These are phyloP conservation scores for Malassezia arunalokei DNA, from an alignment of 1,284 basidiomycete genomes.

Conservation along the genomic window DNA sequence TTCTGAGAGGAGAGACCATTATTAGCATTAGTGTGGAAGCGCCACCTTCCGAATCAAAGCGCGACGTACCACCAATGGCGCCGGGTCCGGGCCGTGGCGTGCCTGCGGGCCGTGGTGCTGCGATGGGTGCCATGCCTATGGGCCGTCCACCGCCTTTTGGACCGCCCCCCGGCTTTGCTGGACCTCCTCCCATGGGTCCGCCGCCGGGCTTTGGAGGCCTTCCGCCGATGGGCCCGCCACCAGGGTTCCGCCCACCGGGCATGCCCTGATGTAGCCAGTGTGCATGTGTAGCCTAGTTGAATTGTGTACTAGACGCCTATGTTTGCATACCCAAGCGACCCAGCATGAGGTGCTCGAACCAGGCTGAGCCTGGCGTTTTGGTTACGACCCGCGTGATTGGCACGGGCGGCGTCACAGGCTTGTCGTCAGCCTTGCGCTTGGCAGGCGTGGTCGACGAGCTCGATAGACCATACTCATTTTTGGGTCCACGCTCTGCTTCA, in stretches of 20 bases:
- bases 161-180: constrained; percentile 37
- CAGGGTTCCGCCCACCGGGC: constrained; percentile 21
- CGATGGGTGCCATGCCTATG: constrained; percentile 60
- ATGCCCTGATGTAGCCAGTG: background rate
- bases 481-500: constrained; percentile 17
- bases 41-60: constrained; percentile 80
- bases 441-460: constrained; percentile 3
- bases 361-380: constrained; percentile 24
- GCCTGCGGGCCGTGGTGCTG: constrained; percentile 93
- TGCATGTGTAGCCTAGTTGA: background rate
- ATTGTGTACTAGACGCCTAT: background rate
- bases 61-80: constrained; percentile 76
- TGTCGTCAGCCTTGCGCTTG: background rate
- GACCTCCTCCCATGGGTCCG: constrained; percentile 13
- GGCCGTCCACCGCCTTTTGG: constrained; percentile 52
- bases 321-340: constrained; percentile 18
- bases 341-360: constrained; percentile 29
- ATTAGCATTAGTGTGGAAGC: constrained; percentile 91
- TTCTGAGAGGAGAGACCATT: constrained; percentile 88
- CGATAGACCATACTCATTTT: constrained; percentile 13
- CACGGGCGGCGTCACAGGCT: constrained; percentile 4
- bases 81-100: constrained; percentile 84
- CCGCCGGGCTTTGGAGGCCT: constrained; percentile 34
- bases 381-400: constrained; percentile 22
- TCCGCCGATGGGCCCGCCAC: constrained; percentile 26